Evolutionary conservation across 2,329 filamentous ascomycete genomes (phyloP).

Genomic region (Fusarium armeniacum): DNA sequence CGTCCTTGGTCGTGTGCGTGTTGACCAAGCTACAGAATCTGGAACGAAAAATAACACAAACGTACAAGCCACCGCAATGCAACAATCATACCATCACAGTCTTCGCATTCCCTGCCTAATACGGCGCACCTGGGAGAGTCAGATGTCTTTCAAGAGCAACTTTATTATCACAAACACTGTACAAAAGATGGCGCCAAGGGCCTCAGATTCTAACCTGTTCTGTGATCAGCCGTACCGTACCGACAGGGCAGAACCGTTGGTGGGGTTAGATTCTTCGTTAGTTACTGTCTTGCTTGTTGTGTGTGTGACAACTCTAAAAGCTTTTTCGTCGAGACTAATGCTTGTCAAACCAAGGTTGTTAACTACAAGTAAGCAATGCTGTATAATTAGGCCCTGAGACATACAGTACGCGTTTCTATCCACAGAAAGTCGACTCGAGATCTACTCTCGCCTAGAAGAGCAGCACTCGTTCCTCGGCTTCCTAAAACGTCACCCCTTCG

Average conservation of each 20-base stretch:
- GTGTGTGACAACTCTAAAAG: not conserved
- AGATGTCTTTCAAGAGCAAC: conserved; percentile 19
- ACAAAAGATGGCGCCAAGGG: conserved; percentile 33
- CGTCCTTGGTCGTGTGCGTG: not conserved
- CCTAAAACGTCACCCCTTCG: not conserved
- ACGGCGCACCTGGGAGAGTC: conserved; percentile 10
- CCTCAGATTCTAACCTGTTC: conserved; percentile 24
- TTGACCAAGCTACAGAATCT: not conserved
- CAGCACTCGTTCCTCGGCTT: not conserved
- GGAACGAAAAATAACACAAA: not conserved
- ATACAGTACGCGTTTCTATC: not conserved
- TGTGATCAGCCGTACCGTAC: conserved; percentile 8
- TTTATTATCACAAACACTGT: conserved; percentile 33
- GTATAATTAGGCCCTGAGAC: not conserved
- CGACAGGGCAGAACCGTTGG: conserved; percentile 21
- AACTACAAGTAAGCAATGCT: not conserved
- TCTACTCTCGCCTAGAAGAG: not conserved
- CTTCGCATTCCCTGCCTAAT: conserved; percentile 33
- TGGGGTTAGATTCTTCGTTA: conserved; percentile 21
- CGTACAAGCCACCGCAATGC: not conserved
- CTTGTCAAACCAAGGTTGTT: not conserved
- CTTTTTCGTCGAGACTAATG: not conserved
- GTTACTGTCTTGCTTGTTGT: conserved; percentile 10
- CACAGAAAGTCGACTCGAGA: not conserved
- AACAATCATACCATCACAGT: not conserved